Conservation (phyloP, 1,139 yeast species). For the Saccharomyces hybrid region DNA sequence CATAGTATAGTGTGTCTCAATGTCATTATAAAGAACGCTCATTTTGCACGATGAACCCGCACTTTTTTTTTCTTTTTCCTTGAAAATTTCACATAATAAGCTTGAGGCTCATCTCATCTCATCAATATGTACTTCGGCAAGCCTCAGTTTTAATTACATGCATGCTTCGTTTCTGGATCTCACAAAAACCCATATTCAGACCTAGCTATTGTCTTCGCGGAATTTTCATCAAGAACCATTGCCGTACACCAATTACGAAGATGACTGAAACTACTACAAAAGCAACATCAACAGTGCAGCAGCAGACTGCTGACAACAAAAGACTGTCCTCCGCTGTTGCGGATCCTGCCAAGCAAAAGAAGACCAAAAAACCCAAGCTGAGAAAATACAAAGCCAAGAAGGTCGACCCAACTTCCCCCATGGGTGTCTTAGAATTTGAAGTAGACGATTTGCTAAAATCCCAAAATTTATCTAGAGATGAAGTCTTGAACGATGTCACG, state of each 20-base stretch:
- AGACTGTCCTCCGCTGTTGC: not conserved
- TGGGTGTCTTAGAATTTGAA: conserved; percentile 73
- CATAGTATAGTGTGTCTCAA: not conserved
- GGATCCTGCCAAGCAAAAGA: not conserved
- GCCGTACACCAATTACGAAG: not conserved
- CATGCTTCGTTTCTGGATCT: not conserved
- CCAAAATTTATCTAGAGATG: conserved; percentile 39
- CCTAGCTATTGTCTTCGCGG: not conserved
- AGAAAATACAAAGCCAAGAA: conserved; percentile 52
- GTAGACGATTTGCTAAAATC: conserved; percentile 51
- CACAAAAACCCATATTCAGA: not conserved
- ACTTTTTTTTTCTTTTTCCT: not conserved
- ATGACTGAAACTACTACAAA: not conserved
- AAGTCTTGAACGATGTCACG: conserved; percentile 56
- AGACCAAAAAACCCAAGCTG: conserved; percentile 31
- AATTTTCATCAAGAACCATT: not conserved
- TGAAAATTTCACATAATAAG: not conserved
- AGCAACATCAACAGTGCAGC: not conserved
- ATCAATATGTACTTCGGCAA: not conserved
- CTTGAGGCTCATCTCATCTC: not conserved
- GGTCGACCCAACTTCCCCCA: conserved; percentile 69
- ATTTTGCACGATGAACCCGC: too few relatives aligned
- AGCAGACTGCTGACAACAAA: not conserved
- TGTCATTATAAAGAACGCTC: not conserved
- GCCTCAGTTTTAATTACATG: not conserved